These are phyloP conservation scores for Vinca major DNA, from an alignment of 305 asterid genomes.

Conservation along the genomic window DNA sequence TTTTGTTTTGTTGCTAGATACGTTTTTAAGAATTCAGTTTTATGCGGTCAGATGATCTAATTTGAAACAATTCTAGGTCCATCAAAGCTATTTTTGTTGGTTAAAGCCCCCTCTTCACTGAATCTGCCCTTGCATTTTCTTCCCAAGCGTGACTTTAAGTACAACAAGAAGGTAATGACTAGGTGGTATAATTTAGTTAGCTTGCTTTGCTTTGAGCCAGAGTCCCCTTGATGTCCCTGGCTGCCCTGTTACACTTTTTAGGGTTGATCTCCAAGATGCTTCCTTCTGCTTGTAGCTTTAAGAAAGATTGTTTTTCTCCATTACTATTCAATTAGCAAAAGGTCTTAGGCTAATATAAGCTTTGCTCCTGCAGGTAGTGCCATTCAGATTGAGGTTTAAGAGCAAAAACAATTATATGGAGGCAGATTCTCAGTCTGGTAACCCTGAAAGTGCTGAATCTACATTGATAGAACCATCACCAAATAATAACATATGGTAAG, in stretches of 20 bases:
- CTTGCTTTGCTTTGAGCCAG: background rate
- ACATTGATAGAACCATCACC: conserved; percentile 29
- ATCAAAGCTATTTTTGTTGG: conserved; percentile 68
- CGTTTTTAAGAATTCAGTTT: conserved; percentile 10
- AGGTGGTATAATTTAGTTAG: background rate
- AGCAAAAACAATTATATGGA: conserved; percentile 36
- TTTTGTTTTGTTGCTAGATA: background rate
- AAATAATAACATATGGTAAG: conserved; percentile 52
- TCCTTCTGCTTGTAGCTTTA: background rate
- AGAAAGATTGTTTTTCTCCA: background rate
- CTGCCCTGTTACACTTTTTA: background rate
- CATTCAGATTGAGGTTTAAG: conserved; percentile 57
- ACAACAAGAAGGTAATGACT: conserved; percentile 52
- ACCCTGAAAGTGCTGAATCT: conserved; percentile 25
- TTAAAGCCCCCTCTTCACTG: conserved; percentile 65
- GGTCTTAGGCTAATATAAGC: background rate
- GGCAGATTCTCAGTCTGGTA: conserved; percentile 27
- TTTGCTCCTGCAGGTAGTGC: conserved; percentile 43
- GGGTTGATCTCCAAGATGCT: background rate
- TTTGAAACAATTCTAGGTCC: conserved; percentile 45
- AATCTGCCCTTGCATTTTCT: conserved; percentile 69
- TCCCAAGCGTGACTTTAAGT: conserved; percentile 75
- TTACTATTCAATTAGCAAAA: background rate
- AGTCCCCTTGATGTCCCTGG: background rate
- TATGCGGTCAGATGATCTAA: conserved; percentile 16